Base-by-base conservation (phyloP, 2,329 filamentous ascomycete genomes). In the Chaetomium sp. region DNA sequence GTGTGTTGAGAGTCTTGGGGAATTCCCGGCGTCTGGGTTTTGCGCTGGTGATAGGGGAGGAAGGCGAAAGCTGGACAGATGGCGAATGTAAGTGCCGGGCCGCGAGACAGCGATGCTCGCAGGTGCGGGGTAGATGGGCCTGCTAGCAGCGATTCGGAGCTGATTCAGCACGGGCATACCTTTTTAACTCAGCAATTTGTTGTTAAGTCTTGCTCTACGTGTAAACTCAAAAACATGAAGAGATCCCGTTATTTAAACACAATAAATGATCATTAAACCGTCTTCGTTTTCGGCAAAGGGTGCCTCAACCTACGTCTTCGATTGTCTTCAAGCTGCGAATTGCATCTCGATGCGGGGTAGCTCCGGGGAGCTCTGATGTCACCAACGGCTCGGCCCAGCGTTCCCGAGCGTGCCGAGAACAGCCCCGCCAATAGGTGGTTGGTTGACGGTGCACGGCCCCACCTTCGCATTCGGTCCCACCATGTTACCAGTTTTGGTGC, bases 321-420 rank as follows among this genome's bases (percentile, higher is more conserved):
- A 37, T 12, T 10, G 12, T 19, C 45, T 37, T 48, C 45, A 36
- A 8, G 11, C 6, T n/a, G n/a, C 34, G 34, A 48, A 35, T 14
- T 48, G 34, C n/a, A 14, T 14, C 2, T 8, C 9, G 54, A 54
- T 56, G 61, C 60, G 61, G 60, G 61, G 61, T 62, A 63, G 57
- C 58, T 62, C 46, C 49, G 14, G 32, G 37, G 41, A 49, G 47
- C 53, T 55, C 50, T 57, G 52, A 57, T 48, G 42, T 49, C 58
- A 59, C 53, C 49, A 6, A 5, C 19, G 12, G 36, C 38, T 45
- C 43, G 32, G 38, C 49, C 49, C 41, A 48, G 11, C 45, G 19
- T 27, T 27, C 19, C 19, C 19, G 19, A 10, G 6, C 10, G 44
- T 44, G 35, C 47, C 40, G 51, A 50, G 34, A 12, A 12, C 33